Evolutionary conservation across 306 rosid genomes (phyloP).

Genomic region (Sesbania bispinosa): DNA sequence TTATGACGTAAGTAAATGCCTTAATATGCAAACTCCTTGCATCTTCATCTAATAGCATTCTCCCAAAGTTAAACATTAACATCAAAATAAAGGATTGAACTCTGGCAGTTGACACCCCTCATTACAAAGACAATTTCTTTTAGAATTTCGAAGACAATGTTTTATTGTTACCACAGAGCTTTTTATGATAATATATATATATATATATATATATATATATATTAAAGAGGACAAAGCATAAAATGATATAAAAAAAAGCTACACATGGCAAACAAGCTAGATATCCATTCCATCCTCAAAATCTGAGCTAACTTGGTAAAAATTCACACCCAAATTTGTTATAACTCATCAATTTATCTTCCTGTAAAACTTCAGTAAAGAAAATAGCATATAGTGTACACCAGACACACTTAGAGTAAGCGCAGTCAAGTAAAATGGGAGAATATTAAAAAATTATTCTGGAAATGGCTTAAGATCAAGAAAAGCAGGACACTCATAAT

Average conservation of each 20-base stretch:
- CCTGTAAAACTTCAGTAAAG: neutral
- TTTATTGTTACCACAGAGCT: neutral
- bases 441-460: neutral
- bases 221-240: neutral
- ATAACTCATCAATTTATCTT: neutral
- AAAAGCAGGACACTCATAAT: neutral
- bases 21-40: neutral
- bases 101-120: neutral
- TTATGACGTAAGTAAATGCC: neutral
- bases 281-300: neutral
- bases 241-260: conserved; percentile 13
- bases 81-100: neutral
- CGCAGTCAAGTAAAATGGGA: neutral
- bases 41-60: neutral
- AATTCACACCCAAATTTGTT: neutral
- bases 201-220: no score
- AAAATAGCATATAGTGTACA: neutral
- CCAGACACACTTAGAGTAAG: neutral
- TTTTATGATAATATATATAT: no score
- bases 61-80: neutral
- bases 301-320: neutral
- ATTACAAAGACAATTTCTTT: neutral
- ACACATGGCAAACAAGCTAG: neutral
- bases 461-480: conserved; percentile 1
- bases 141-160: neutral